A percentile compares a stretch with the other conserved stretches of the same genome.
phyloP scores from a whole-genome alignment of 108 stramenopile genomes.

The Nitzschia sp. region DNA sequence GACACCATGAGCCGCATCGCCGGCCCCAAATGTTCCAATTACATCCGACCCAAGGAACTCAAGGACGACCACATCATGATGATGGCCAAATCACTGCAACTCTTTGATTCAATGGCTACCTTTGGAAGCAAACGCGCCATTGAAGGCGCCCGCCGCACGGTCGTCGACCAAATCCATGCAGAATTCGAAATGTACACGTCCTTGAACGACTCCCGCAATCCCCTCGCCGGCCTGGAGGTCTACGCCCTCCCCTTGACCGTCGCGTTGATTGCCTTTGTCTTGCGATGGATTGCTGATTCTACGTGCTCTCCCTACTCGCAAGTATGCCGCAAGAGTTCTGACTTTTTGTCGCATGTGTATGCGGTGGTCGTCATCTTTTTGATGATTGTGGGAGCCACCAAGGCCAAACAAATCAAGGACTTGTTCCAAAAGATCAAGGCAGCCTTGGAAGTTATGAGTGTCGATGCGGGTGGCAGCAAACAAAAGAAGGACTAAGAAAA shows the following conservation, averaged over 20 bases:
- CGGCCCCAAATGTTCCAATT: constrained; percentile 74
- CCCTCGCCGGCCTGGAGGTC: constrained; percentile 83
- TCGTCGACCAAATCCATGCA: constrained; percentile 65
- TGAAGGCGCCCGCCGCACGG: constrained; percentile 54
- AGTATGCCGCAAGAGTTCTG: constrained; percentile 71
- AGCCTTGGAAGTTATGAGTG: constrained; percentile 42
- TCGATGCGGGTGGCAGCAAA: constrained; percentile 25
- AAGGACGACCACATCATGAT: constrained; percentile 59
- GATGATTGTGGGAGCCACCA: constrained; percentile 78
- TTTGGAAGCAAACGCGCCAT: constrained; percentile 87
- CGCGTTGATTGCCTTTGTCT: constrained; percentile 70
- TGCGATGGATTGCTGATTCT: constrained; percentile 75
- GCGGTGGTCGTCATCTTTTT: constrained; percentile 79
- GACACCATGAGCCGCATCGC: constrained; percentile 85
- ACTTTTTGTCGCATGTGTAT: constrained; percentile 77
- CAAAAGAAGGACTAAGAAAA: constrained; percentile 35
- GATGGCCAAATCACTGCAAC: constrained; percentile 46
- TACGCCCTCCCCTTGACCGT: constrained; percentile 83
- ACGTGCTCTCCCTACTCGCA: constrained; percentile 78
- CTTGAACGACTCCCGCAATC: constrained; percentile 88
- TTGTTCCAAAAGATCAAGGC: constrained; percentile 45
- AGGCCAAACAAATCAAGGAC: constrained; percentile 70
- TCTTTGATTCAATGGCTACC: constrained; percentile 89
- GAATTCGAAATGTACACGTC: constrained; percentile 70
- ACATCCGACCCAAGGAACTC: constrained; percentile 74